A percentile compares a stretch with the other conserved stretches of the same genome.
phyloP scores from a whole-genome alignment of 495 filamentous ascomycete genomes.

The Tuber microsphaerosporum region DNA sequence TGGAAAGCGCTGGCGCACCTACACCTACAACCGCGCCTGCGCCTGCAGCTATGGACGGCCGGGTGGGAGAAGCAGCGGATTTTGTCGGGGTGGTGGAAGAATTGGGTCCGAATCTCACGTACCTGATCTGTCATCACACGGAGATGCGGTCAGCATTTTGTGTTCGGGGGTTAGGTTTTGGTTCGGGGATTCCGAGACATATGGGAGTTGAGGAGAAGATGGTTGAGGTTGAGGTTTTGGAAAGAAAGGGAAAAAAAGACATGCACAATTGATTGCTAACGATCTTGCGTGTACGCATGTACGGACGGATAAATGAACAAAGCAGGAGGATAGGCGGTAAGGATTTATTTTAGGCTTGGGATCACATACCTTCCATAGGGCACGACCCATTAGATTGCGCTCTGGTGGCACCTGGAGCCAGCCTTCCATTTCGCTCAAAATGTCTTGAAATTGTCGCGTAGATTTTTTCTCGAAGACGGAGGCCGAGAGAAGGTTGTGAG shows the following conservation, averaged over 20 bases:
- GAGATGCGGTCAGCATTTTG: background rate
- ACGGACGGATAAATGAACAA: background rate
- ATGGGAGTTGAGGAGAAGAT: background rate
- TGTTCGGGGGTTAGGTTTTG: background rate
- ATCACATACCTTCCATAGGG: conserved; percentile 39
- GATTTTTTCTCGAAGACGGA: background rate
- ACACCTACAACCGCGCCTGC: background rate
- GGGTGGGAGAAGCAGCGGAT: conserved; percentile 24
- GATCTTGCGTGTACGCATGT: background rate
- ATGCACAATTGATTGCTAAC: background rate
- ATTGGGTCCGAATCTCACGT: conserved; percentile 32
- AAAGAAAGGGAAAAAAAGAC: background rate
- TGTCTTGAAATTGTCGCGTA: background rate
- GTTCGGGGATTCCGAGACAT: background rate
- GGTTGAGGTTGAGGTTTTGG: background rate
- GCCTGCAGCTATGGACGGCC: conserved; percentile 34
- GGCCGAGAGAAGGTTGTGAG: background rate
- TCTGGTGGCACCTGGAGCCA: conserved; percentile 41
- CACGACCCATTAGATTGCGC: conserved; percentile 39
- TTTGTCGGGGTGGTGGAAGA: conserved; percentile 19
- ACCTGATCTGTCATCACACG: conserved; percentile 30
- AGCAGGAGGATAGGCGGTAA: background rate
- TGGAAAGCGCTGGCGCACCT: background rate
- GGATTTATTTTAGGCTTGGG: background rate
- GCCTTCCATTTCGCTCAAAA: conserved; percentile 36